phyloP scores from a whole-genome alignment of 805 yeast species.

The Candida vaughaniae region DNA sequence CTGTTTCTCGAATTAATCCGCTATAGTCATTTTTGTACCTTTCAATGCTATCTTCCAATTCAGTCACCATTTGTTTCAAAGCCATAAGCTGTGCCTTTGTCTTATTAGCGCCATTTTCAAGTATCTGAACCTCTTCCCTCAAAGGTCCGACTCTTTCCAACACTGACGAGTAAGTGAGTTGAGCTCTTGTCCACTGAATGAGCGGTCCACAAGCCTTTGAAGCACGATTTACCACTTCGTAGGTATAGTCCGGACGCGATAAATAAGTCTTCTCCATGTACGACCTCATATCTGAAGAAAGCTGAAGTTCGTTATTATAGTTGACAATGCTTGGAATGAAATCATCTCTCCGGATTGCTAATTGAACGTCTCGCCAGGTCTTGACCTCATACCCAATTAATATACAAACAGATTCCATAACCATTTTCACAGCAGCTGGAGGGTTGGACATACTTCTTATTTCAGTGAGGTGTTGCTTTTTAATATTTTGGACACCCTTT shows the following conservation, averaged over 20 bases:
- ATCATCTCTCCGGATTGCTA: conserved; percentile 78
- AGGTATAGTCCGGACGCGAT: conserved; percentile 62
- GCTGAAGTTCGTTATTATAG: conserved; percentile 61
- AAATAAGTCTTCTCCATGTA: conserved; percentile 62
- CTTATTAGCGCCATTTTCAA: conserved; percentile 60
- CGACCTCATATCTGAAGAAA: conserved; percentile 51
- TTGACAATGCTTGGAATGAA: conserved; percentile 80
- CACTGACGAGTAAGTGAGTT: conserved; percentile 71
- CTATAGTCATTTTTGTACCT: conserved; percentile 68
- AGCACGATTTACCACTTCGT: conserved; percentile 77
- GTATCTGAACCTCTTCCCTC: conserved; percentile 55
- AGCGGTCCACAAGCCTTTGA: conserved; percentile 95
- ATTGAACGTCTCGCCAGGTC: conserved; percentile 82
- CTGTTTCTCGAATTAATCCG: conserved; percentile 72
- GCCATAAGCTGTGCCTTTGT: conserved; percentile 72
- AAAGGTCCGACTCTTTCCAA: conserved; percentile 74
- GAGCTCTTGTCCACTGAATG: conserved; percentile 86
- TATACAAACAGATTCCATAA: conserved; percentile 84
- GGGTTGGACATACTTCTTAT: conserved; percentile 87
- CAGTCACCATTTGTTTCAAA: conserved; percentile 76
- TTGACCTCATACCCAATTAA: conserved; percentile 68
- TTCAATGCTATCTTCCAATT: conserved; percentile 68
- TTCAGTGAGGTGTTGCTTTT: conserved; percentile 89
- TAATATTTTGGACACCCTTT: conserved; percentile 85
- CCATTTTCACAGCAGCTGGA: conserved; percentile 79